A percentile compares a stretch with the other conserved stretches of the same genome.
phyloP scores from a whole-genome alignment of 1,284 basidiomycete species.

The Cystobasidium sp. region DNA sequence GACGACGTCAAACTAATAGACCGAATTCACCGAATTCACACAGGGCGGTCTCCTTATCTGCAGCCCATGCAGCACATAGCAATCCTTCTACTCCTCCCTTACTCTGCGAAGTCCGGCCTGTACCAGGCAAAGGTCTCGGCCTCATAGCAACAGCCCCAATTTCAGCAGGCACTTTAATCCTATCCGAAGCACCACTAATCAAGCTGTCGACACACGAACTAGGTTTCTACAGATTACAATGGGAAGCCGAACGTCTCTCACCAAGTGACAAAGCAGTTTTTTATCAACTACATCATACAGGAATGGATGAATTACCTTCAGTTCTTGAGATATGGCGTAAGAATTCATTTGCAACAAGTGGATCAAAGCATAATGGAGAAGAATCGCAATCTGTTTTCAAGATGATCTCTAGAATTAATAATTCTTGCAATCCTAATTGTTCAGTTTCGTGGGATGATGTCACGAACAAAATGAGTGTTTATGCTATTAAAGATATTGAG shows the following conservation, averaged over 20 bases:
- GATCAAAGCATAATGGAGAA: too few species aligned
- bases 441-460: slow-evolving; percentile 24
- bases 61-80: background rate
- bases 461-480: background rate
- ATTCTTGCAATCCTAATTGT: slow-evolving; percentile 20
- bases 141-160: background rate
- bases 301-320: slow-evolving; percentile 28
- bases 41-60: background rate
- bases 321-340: slow-evolving; percentile 26
- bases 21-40: too few species aligned
- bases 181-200: slow-evolving; percentile 4
- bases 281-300: slow-evolving; percentile 16
- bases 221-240: slow-evolving; percentile 25
- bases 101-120: background rate
- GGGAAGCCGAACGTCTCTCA: background rate
- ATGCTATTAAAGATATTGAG: background rate
- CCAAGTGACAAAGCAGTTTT: background rate
- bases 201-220: background rate
- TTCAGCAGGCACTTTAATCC: slow-evolving; percentile 8
- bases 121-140: slow-evolving; percentile 16
- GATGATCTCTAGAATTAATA: slow-evolving; percentile 7
- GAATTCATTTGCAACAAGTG: slow-evolving; percentile 16
- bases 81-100: background rate
- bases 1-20: background rate
- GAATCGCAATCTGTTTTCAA: background rate